phyloP scores from a whole-genome alignment of 305 asterid species.

The Fraxinus angustifolia region DNA sequence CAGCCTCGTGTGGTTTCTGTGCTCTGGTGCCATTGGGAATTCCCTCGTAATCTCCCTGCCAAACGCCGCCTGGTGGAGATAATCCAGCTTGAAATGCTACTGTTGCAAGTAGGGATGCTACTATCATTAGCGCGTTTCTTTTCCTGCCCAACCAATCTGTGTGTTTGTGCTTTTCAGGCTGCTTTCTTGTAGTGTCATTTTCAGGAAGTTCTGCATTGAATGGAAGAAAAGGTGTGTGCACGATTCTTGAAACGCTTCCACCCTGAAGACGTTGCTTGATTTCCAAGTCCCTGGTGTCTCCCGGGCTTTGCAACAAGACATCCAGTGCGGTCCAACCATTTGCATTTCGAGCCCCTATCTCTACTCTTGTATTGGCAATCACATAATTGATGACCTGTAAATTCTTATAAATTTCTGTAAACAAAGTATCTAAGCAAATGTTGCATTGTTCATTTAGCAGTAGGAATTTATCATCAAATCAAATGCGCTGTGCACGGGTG shows the following conservation, averaged over 20 bases:
- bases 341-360: conserved; percentile 29
- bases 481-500: not conserved
- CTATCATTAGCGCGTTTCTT: conserved; percentile 38
- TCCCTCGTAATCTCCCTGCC: conserved; percentile 25
- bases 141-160: conserved; percentile 36
- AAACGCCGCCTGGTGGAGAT: conserved; percentile 47
- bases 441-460: not conserved
- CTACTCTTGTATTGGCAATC: conserved; percentile 19
- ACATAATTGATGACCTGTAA: conserved; percentile 29
- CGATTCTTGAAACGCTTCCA: conserved; percentile 16
- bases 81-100: conserved; percentile 44
- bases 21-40: conserved; percentile 14
- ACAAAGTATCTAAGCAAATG: not conserved
- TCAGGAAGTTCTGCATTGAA: not conserved
- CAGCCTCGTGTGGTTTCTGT: conserved; percentile 30
- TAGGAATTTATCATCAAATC: not conserved
- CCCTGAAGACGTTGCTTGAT: conserved; percentile 23
- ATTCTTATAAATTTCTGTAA: not conserved
- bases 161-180: conserved; percentile 14
- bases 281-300: conserved; percentile 29
- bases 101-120: conserved; percentile 43
- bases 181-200: not conserved
- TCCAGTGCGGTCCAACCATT: conserved; percentile 38
- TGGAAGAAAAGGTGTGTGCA: not conserved
- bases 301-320: conserved; percentile 25